These are phyloP conservation scores for Quercus suber DNA, from an alignment of 306 rosid species.

Conservation along the genomic window DNA sequence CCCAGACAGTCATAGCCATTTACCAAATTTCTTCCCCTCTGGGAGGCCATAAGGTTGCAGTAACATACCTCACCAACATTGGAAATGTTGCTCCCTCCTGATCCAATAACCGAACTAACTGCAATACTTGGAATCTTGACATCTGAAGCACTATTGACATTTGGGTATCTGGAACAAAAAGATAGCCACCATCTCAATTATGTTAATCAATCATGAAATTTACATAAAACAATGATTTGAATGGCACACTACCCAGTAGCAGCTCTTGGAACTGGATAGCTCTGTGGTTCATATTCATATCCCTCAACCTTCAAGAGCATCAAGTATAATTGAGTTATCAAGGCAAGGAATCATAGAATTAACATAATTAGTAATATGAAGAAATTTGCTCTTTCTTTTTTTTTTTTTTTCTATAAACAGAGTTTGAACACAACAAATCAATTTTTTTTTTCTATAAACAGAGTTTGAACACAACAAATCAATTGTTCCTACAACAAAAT, in stretches of 20 bases:
- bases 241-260: slow-evolving; percentile 22
- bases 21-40: slow-evolving; percentile 4
- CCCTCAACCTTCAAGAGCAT: slow-evolving; percentile 25
- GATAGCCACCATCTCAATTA: not conserved
- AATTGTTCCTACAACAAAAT: not conserved
- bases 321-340: not conserved
- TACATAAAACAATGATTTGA: not conserved
- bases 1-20: not conserved
- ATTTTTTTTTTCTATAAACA: not conserved
- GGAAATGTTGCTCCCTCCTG: slow-evolving; percentile 17
- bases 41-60: not conserved
- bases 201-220: not conserved
- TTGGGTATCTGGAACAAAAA: slow-evolving; percentile 18
- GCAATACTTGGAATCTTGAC: slow-evolving; percentile 14
- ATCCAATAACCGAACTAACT: slow-evolving; percentile 20
- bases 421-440: not conserved
- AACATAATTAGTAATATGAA: not conserved
- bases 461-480: not conserved
- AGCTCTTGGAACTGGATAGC: slow-evolving; percentile 2
- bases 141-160: slow-evolving; percentile 15
- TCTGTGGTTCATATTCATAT: slow-evolving; percentile 21
- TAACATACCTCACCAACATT: slow-evolving; percentile 24
- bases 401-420: not conserved
- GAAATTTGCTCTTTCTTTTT: not conserved
- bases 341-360: not conserved